Conservation (phyloP, 805 yeast species). For the Starmerella asiatica region DNA sequence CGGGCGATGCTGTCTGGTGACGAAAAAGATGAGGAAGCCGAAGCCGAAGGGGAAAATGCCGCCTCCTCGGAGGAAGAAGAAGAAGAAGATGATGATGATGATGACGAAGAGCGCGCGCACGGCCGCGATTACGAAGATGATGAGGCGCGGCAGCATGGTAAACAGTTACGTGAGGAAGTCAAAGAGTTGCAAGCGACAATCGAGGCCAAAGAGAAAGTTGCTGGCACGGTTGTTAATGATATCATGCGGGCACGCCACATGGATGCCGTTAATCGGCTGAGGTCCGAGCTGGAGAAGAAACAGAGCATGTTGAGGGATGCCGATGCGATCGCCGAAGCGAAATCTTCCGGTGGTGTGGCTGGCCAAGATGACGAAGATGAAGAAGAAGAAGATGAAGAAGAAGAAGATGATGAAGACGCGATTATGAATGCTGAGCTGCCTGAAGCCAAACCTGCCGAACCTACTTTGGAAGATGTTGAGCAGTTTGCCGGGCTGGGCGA, state of each 20-base stretch:
- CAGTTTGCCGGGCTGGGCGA: slow-evolving; percentile 5
- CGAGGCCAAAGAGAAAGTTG: slow-evolving; percentile 56
- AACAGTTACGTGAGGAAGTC: slow-evolving; percentile 72
- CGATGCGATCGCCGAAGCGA: slow-evolving; percentile 19
- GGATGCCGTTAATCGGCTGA: slow-evolving; percentile 64
- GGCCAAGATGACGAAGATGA: slow-evolving; percentile 17
- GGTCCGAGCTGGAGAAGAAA: slow-evolving; percentile 71
- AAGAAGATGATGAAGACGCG: slow-evolving; percentile 28
- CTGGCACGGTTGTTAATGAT: slow-evolving; percentile 61
- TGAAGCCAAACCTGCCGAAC: slow-evolving; percentile 19
- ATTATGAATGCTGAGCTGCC: slow-evolving; percentile 21
- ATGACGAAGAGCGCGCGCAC: slow-evolving; percentile 43
- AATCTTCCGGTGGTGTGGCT: too few species aligned
- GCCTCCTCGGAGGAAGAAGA: slow-evolving; percentile 33
- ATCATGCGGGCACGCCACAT: slow-evolving; percentile 75
- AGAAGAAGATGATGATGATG: slow-evolving; percentile 42
- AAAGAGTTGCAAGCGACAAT: slow-evolving; percentile 68
- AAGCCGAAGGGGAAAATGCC: slow-evolving; percentile 33
- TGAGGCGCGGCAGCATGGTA: slow-evolving; percentile 47
- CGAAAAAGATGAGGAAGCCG: slow-evolving; percentile 24
- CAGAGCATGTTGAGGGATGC: slow-evolving; percentile 43
- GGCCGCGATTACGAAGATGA: slow-evolving; percentile 40
- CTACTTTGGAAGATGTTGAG: neutral
- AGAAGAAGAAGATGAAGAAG: slow-evolving; percentile 20
- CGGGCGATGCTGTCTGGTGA: slow-evolving; percentile 27